A percentile compares a stretch with the other conserved stretches of the same genome.
Evolutionary conservation across 345 rosid species (phyloP).

Genomic region (Populus davidiana): DNA sequence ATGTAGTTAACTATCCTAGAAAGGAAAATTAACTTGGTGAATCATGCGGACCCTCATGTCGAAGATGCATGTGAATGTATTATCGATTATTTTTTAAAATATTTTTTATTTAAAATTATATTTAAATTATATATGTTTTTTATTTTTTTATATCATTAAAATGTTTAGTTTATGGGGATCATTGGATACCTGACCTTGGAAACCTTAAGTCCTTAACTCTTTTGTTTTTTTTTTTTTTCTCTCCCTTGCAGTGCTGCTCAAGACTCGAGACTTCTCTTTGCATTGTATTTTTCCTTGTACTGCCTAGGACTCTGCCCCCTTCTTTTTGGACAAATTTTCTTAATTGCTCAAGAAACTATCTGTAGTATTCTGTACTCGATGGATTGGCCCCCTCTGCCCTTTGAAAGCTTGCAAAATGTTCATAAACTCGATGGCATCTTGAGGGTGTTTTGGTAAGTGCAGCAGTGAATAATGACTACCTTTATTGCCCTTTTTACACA

Average conservation of each 20-base stretch:
- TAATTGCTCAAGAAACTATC: background rate
- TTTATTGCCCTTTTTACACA: background rate
- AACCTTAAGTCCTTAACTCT: conserved; percentile 2
- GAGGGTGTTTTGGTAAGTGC: conserved; percentile 7
- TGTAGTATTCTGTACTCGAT: background rate
- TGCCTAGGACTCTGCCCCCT: conserved; percentile 27
- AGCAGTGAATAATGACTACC: background rate
- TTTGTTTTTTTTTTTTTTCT: background rate
- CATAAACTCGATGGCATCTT: background rate
- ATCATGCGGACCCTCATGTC: too few relatives aligned
- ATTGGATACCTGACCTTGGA: conserved; percentile 37
- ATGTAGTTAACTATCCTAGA: background rate
- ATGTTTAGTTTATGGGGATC: conserved; percentile 13
- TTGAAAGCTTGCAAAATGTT: background rate
- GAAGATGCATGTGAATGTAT: too few relatives aligned
- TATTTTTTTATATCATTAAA: too few relatives aligned
- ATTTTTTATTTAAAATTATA: too few relatives aligned
- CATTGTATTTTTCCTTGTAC: conserved; percentile 11
- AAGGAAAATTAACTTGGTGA: too few relatives aligned
- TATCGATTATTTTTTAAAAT: too few relatives aligned
- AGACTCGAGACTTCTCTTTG: conserved; percentile 10
- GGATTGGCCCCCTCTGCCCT: background rate
- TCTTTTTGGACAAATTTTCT: conserved; percentile 31
- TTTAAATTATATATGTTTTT: too few relatives aligned
- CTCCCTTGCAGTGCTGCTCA: background rate